A percentile compares a stretch with the other conserved stretches of the same genome.
Evolutionary conservation across 805 yeast species (phyloP).

Genomic region (Ogataea ramenticola): DNA sequence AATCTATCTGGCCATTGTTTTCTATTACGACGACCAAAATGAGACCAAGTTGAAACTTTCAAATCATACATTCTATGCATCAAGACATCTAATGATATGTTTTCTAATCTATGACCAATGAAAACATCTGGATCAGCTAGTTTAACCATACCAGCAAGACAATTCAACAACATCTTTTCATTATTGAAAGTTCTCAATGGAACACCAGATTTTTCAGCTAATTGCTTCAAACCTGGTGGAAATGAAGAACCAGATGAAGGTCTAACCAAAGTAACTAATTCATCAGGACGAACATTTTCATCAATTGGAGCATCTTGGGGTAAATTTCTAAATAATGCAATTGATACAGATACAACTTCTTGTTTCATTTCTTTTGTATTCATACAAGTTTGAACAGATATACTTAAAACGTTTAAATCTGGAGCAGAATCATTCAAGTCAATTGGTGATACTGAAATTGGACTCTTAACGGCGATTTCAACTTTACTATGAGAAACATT

Average conservation of each 20-base stretch:
- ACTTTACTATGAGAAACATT: slow-evolving; percentile 75
- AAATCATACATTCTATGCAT: slow-evolving; percentile 75
- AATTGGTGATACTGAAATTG: slow-evolving; percentile 41
- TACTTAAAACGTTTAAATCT: slow-evolving; percentile 61
- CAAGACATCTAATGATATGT: slow-evolving; percentile 68
- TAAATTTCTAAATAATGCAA: slow-evolving; percentile 61
- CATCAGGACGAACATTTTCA: slow-evolving; percentile 52
- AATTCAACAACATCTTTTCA: slow-evolving; percentile 68
- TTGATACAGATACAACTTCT: slow-evolving; percentile 78
- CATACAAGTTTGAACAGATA: slow-evolving; percentile 76
- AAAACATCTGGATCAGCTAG: slow-evolving; percentile 85
- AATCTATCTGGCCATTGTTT: slow-evolving; percentile 72
- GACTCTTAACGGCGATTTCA: slow-evolving; percentile 54
- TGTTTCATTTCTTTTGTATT: slow-evolving; percentile 69
- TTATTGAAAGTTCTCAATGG: slow-evolving; percentile 54
- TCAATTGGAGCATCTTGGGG: slow-evolving; percentile 72
- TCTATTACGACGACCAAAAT: slow-evolving; percentile 76
- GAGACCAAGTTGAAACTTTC: slow-evolving; percentile 68
- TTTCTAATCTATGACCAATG: slow-evolving; percentile 81
- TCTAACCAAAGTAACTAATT: slow-evolving; percentile 65
- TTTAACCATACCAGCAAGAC: slow-evolving; percentile 65
- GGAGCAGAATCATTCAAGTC: slow-evolving; percentile 44
- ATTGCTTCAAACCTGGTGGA: slow-evolving; percentile 68
- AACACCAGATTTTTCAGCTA: slow-evolving; percentile 49
- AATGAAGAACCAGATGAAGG: slow-evolving; percentile 62